Percentiles rank a stretch among this genome's conserved stretches.
These are phyloP conservation scores for Boletus coccyginus DNA, from an alignment of 768 basidiomycete species.

Conservation along the genomic window DNA sequence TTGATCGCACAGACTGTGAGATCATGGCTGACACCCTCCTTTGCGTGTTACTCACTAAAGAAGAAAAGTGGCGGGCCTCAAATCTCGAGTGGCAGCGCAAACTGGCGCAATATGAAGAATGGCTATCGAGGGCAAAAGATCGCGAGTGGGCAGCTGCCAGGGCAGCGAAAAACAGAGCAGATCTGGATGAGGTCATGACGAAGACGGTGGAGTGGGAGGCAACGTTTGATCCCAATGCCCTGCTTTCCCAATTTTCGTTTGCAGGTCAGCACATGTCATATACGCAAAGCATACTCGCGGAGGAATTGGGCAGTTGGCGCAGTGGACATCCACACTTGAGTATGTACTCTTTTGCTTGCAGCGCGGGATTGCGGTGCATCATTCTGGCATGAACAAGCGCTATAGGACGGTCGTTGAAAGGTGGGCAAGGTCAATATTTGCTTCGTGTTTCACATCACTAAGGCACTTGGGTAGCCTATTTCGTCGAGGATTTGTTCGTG, in stretches of 20 bases:
- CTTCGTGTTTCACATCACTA: background rate
- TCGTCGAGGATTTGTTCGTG: conserved; percentile 58
- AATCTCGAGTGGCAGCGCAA: conserved; percentile 51
- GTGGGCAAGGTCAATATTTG: conserved; percentile 26
- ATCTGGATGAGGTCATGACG: conserved; percentile 23
- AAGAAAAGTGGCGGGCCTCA: conserved; percentile 46
- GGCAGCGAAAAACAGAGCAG: conserved; percentile 37
- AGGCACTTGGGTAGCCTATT: conserved; percentile 36
- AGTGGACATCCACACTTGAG: conserved; percentile 32
- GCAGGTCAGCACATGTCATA: conserved; percentile 44
- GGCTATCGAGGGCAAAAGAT: conserved; percentile 45
- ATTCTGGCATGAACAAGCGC: conserved; percentile 62
- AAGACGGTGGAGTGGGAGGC: conserved; percentile 43
- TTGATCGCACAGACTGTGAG: conserved; percentile 61
- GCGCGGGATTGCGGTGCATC: conserved; percentile 68
- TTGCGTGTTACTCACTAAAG: conserved; percentile 38
- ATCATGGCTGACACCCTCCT: conserved; percentile 43
- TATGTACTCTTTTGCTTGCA: conserved; percentile 49
- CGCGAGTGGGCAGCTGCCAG: conserved; percentile 45
- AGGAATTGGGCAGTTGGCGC: conserved; percentile 42
- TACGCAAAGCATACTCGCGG: conserved; percentile 45
- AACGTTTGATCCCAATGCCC: conserved; percentile 56
- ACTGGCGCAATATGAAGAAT: conserved; percentile 48
- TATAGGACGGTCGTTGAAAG: conserved; percentile 60
- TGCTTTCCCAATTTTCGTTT: conserved; percentile 60